Evolutionary conservation across 768 basidiomycete genomes (phyloP).

Genomic region (Boletus sp.): DNA sequence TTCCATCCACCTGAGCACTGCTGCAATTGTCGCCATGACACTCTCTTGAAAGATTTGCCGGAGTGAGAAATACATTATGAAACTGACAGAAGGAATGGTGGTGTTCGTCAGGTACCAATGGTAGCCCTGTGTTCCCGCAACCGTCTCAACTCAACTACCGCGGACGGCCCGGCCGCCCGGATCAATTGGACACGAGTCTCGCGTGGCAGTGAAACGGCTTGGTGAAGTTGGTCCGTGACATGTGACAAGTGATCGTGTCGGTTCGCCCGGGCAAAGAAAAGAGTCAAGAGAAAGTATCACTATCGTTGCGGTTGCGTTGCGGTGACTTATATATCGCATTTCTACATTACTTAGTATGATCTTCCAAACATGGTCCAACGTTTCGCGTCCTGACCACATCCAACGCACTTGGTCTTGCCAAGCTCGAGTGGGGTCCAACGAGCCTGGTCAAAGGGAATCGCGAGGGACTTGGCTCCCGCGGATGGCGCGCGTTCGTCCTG

Average conservation of each 20-base stretch:
- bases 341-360: conserved; percentile 53
- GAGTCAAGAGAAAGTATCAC: neutral
- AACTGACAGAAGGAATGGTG: too few relatives aligned
- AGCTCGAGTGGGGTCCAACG: conserved; percentile 77
- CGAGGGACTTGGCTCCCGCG: conserved; percentile 95
- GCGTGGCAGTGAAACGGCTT: too few relatives aligned
- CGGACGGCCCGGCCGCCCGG: too few relatives aligned
- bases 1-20: too few relatives aligned
- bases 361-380: conserved; percentile 97
- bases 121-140: too few relatives aligned
- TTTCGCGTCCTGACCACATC: conserved; percentile 86
- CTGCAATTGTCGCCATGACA: too few relatives aligned
- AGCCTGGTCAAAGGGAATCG: conserved; percentile 93
- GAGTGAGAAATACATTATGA: too few relatives aligned
- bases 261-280: neutral
- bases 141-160: too few relatives aligned
- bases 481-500: conserved; percentile 95
- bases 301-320: neutral
- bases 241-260: neutral
- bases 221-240: too few relatives aligned
- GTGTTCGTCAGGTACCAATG: too few relatives aligned
- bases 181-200: too few relatives aligned
- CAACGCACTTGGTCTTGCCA: conserved; percentile 87
- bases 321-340: neutral
- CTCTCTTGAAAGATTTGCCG: too few relatives aligned